A percentile compares a stretch with the other conserved stretches of the same genome.
phyloP scores from a whole-genome alignment of 2,329 filamentous ascomycete genomes.

The Keithomyces neogunnii region DNA sequence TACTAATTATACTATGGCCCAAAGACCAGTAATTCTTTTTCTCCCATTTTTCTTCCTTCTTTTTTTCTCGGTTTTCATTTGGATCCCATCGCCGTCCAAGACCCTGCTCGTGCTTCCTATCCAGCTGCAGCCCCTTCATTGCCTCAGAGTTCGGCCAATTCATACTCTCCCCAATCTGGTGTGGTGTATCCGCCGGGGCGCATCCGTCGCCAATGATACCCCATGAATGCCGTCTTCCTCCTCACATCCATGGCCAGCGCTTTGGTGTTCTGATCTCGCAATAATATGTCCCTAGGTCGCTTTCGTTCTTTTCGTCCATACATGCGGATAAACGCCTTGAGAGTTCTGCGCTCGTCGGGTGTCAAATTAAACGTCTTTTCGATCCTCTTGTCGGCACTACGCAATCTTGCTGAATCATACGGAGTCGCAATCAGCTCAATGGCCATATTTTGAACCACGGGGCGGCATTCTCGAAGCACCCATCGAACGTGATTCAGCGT shows the following conservation, averaged over 20 bases:
- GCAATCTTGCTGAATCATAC: conserved; percentile 39
- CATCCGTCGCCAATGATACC: conserved; percentile 71
- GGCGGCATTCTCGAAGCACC: conserved; percentile 29
- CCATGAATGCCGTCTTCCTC: conserved; percentile 76
- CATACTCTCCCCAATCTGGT: conserved; percentile 1
- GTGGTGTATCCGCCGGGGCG: conserved; percentile 23
- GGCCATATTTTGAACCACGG: conserved; percentile 33
- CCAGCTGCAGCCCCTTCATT: conserved; percentile 1
- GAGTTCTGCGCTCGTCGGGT: conserved; percentile 27
- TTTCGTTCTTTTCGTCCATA: conserved; percentile 61
- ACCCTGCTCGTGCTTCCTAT: not conserved
- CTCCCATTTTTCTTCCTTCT: not conserved
- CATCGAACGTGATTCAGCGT: conserved; percentile 21
- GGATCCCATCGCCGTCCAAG: not conserved
- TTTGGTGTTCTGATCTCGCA: conserved; percentile 63
- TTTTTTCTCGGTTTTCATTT: not conserved
- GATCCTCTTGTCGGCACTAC: conserved; percentile 40
- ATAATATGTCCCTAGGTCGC: conserved; percentile 72
- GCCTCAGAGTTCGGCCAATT: conserved; percentile 2
- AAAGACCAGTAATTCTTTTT: not conserved
- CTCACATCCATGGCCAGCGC: conserved; percentile 67
- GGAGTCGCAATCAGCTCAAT: conserved; percentile 37
- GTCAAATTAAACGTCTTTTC: conserved; percentile 27
- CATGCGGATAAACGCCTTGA: conserved; percentile 42
- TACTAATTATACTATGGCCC: conserved; percentile 9